Evolutionary conservation across 1,284 basidiomycete species (phyloP).

Genomic region (Cutaneotrichosporon cavernicola): DNA sequence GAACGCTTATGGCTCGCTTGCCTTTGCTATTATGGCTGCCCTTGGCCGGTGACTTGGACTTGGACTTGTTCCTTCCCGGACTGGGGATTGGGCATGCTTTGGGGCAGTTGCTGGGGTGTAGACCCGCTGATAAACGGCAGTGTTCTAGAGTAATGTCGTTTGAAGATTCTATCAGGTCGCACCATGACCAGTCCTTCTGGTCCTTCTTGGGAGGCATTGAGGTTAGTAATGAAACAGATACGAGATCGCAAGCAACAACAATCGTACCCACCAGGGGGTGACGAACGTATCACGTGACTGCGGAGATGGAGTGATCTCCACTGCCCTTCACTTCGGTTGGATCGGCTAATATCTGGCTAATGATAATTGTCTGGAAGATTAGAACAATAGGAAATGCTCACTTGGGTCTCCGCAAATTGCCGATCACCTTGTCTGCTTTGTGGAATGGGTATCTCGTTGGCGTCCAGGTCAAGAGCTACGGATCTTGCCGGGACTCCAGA

Average conservation of each 20-base stretch:
- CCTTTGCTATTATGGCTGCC: background rate
- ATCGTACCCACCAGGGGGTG: background rate
- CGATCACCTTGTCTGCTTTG: background rate
- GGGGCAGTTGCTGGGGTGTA: background rate
- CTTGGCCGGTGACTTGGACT: background rate
- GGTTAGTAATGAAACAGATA: background rate
- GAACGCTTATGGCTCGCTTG: constrained; percentile 4
- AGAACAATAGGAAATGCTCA: background rate
- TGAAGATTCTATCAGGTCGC: constrained; percentile 20
- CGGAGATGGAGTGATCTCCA: background rate
- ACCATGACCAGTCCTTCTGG: constrained; percentile 58
- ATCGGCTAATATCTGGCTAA: constrained; percentile 1
- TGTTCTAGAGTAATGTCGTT: constrained; percentile 38
- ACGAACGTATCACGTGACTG: background rate
- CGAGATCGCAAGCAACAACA: background rate
- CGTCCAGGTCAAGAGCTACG: background rate
- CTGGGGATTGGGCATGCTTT: background rate
- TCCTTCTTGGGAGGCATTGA: background rate
- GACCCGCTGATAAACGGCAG: constrained; percentile 2
- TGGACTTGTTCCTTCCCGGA: background rate
- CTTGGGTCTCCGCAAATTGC: too few species aligned
- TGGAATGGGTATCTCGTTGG: background rate
- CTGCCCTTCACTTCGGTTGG: background rate
- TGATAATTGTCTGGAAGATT: background rate
- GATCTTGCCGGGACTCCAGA: background rate